A percentile compares a stretch with the other conserved stretches of the same genome.
These are phyloP conservation scores for Fusarium sacchari DNA, from an alignment of 2,329 filamentous ascomycete genomes.

Conservation along the genomic window DNA sequence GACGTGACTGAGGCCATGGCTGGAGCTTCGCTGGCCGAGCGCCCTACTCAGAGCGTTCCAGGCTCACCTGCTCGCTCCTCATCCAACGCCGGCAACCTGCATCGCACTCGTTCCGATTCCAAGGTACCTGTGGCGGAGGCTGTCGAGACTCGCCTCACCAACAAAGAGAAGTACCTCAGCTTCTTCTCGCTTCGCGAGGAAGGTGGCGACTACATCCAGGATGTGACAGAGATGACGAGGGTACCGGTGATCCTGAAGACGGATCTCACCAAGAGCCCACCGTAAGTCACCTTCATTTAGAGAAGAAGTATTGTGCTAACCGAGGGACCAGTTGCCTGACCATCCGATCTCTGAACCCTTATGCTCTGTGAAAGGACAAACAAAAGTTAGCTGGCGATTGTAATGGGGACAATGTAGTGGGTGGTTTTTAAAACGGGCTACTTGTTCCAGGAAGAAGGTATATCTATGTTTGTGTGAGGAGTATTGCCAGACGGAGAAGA, in stretches of 20 bases:
- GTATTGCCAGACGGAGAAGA: slow-evolving; percentile 19
- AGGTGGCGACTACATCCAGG: slow-evolving; percentile 95
- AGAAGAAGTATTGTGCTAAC: slow-evolving; percentile 36
- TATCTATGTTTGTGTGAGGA: slow-evolving; percentile 18
- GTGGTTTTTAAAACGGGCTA: slow-evolving; percentile 14
- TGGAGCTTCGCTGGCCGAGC: slow-evolving; percentile 87
- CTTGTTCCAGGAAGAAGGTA: slow-evolving; percentile 11
- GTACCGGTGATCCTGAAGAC: slow-evolving; percentile 99
- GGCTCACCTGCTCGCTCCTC: slow-evolving; percentile 86
- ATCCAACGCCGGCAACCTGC: slow-evolving; percentile 73
- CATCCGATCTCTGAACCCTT: slow-evolving; percentile 85
- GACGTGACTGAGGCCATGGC: slow-evolving; percentile 92
- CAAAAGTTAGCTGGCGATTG: slow-evolving; percentile 23
- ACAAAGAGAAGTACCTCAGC: slow-evolving; percentile 96
- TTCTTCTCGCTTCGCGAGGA: slow-evolving; percentile 91
- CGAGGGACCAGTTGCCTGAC: slow-evolving; percentile 72
- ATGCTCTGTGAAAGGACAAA: slow-evolving; percentile 63
- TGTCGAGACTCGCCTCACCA: slow-evolving; percentile 81
- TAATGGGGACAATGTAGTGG: slow-evolving; percentile 13
- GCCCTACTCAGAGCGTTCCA: slow-evolving; percentile 94
- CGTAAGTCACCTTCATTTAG: slow-evolving; percentile 75
- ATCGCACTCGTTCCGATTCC: slow-evolving; percentile 94
- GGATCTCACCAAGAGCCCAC: slow-evolving; percentile 97
- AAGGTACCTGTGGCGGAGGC: slow-evolving; percentile 81
- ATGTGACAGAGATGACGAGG: slow-evolving; percentile 96